Conservation (phyloP, 352 stramenopile species). For the Phytophthora pinifolia region DNA sequence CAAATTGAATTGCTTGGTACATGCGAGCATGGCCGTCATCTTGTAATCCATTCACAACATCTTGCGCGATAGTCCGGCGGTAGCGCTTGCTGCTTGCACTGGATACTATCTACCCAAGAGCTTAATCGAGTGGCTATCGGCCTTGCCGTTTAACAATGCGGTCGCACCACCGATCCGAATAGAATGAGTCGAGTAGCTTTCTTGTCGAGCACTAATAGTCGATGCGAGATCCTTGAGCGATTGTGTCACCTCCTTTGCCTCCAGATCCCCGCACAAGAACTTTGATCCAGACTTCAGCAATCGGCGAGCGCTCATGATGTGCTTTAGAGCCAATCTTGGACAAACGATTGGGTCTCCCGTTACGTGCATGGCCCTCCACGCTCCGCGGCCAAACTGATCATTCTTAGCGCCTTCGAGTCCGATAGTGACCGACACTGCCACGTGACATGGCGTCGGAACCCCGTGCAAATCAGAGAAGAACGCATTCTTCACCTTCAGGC, state of each 20-base stretch:
- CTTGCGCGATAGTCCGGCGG: not conserved
- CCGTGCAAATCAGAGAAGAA: conserved; percentile 5
- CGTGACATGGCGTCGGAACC: not conserved
- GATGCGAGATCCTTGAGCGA: not conserved
- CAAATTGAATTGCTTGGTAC: conserved; percentile 1
- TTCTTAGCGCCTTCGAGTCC: conserved; percentile 6
- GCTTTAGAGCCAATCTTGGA: conserved; percentile 1
- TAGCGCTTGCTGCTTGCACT: not conserved
- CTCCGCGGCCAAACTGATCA: conserved; percentile 9
- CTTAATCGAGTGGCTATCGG: conserved; percentile 4
- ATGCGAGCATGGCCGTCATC: not conserved
- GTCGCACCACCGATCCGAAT: conserved; percentile 6
- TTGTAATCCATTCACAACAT: no score
- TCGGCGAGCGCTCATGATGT: not conserved
- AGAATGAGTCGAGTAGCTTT: conserved; percentile 7
- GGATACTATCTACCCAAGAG: not conserved
- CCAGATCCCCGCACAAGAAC: not conserved
- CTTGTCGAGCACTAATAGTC: not conserved
- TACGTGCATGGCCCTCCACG: conserved; percentile 8
- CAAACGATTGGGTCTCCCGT: conserved; percentile 1
- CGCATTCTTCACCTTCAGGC: not conserved
- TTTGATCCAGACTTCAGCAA: not conserved
- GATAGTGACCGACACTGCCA: conserved; percentile 5
- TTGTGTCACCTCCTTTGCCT: not conserved
- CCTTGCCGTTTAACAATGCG: not conserved